Evolutionary conservation across 179 eudicot genomes (phyloP).

Genomic region (Beta lomatogona): DNA sequence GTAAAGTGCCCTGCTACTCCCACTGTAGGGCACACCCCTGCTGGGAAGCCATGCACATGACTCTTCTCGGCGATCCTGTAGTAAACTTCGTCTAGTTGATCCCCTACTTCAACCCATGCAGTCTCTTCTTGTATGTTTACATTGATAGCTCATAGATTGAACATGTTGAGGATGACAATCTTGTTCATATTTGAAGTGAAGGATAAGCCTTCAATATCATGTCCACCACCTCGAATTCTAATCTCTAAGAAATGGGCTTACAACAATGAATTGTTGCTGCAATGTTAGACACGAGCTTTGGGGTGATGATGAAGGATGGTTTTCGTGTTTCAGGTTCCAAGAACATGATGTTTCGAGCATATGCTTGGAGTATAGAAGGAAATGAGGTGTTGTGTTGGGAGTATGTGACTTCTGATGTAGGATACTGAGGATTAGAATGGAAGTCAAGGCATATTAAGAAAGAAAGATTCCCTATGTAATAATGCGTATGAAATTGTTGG

Average conservation of each 20-base stretch:
- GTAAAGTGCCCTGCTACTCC: constrained; percentile 24
- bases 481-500: constrained; percentile 1
- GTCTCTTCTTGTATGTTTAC: constrained; percentile 7
- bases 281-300: constrained; percentile 15
- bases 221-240: constrained; percentile 26
- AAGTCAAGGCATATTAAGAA: constrained; percentile 25
- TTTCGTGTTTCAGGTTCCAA: neutral
- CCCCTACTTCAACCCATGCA: constrained; percentile 16
- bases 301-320: constrained; percentile 23
- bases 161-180: constrained; percentile 27
- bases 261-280: constrained; percentile 23
- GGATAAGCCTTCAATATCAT: constrained; percentile 26
- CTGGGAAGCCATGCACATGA: constrained; percentile 17
- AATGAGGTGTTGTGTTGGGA: constrained; percentile 28
- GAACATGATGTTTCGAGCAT: constrained; percentile 26
- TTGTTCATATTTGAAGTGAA: neutral
- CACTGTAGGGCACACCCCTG: constrained; percentile 31
- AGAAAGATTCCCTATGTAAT: neutral
- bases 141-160: constrained; percentile 9
- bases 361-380: constrained; percentile 13
- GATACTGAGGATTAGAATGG: constrained; percentile 8
- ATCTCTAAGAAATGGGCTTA: constrained; percentile 4
- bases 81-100: constrained; percentile 21
- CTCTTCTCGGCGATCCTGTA: constrained; percentile 17
- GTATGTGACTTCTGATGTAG: constrained; percentile 31